These are phyloP conservation scores for Kappamyces sp. DNA, from an alignment of 192 early-diverging fungal genomes.

Conservation along the genomic window DNA sequence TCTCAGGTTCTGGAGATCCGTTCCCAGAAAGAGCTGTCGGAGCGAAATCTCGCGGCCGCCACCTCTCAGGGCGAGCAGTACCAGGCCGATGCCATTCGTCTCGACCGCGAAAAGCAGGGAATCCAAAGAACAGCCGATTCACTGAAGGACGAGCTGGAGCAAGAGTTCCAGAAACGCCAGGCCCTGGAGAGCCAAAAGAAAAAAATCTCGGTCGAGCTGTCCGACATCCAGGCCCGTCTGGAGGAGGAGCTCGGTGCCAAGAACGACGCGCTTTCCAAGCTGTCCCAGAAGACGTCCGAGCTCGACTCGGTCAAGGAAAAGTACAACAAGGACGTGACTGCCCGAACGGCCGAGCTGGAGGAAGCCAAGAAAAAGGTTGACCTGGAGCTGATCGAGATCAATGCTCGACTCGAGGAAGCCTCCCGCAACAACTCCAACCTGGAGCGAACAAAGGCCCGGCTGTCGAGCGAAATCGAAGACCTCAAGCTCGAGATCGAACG, in stretches of 20 bases:
- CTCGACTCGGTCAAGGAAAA: constrained; percentile 58
- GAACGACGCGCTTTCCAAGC: constrained; percentile 43
- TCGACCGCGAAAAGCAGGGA: constrained; percentile 51
- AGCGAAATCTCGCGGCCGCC: constrained; percentile 55
- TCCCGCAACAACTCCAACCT: constrained; percentile 49
- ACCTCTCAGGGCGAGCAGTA: constrained; percentile 52
- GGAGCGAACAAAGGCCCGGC: constrained; percentile 64
- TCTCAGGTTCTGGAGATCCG: constrained; percentile 56
- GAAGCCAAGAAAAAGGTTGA: constrained; percentile 48
- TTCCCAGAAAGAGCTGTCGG: constrained; percentile 57
- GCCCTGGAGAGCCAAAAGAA: constrained; percentile 39
- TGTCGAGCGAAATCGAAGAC: constrained; percentile 72
- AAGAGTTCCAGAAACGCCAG: constrained; percentile 36
- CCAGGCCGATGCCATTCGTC: constrained; percentile 41
- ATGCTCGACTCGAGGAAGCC: constrained; percentile 55
- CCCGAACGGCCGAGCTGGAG: constrained; percentile 50
- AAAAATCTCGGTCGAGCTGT: constrained; percentile 38
- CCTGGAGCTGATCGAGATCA: constrained; percentile 63
- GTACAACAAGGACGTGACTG: constrained; percentile 52
- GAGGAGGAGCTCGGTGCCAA: constrained; percentile 55
- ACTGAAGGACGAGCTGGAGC: constrained; percentile 48
- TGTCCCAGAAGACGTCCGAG: constrained; percentile 54
- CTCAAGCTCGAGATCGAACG: constrained; percentile 67
- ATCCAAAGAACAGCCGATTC: constrained; percentile 34
- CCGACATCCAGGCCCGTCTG: constrained; percentile 60